Percentiles rank a stretch among this genome's conserved stretches.
Evolutionary conservation across 1,284 basidiomycete genomes (phyloP).

Genomic region (Irpex lacteus): DNA sequence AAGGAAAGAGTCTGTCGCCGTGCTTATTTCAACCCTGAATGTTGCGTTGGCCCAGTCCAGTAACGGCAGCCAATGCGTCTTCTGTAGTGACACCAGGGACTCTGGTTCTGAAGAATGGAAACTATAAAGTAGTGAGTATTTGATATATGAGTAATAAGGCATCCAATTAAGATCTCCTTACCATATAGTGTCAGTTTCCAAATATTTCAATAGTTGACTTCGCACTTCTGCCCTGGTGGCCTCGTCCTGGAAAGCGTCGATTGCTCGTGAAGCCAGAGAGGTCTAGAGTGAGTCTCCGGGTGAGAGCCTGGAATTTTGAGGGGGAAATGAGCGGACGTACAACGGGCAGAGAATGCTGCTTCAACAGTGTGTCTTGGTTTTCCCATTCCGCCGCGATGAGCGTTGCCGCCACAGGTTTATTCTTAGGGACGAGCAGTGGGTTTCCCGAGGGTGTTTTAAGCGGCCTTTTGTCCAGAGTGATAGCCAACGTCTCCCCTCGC

Average conservation of each 20-base stretch:
- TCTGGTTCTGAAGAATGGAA: slow-evolving; percentile 83
- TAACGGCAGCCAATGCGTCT: slow-evolving; percentile 89
- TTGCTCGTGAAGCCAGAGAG: slow-evolving; percentile 83
- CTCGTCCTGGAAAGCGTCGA: slow-evolving; percentile 76
- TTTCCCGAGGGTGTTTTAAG: slow-evolving; percentile 88
- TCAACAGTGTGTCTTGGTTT: slow-evolving; percentile 83
- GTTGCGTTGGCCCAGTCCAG: slow-evolving; percentile 73
- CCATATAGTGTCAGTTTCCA: slow-evolving; percentile 97
- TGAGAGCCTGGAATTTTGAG: not conserved
- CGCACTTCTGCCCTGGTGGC: slow-evolving; percentile 63
- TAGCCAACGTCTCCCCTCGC: slow-evolving; percentile 54
- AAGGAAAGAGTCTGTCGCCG: slow-evolving; percentile 63
- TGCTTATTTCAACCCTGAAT: slow-evolving; percentile 65
- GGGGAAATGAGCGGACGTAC: slow-evolving; percentile 42
- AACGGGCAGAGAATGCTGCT: slow-evolving; percentile 90
- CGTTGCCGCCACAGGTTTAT: slow-evolving; percentile 74
- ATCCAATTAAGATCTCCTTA: slow-evolving; percentile 29
- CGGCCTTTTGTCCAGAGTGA: slow-evolving; percentile 83
- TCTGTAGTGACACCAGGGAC: slow-evolving; percentile 77
- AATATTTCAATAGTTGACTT: slow-evolving; percentile 77
- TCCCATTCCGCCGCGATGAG: slow-evolving; percentile 97
- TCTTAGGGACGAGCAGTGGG: slow-evolving; percentile 67
- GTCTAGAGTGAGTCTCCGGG: slow-evolving; percentile 52
- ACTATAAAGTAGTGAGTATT: slow-evolving; percentile 37
- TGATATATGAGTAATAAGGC: not conserved